Percentiles rank a stretch among this genome's conserved stretches.
phyloP scores from a whole-genome alignment of 345 rosid genomes.

The Populus pruinosa region DNA sequence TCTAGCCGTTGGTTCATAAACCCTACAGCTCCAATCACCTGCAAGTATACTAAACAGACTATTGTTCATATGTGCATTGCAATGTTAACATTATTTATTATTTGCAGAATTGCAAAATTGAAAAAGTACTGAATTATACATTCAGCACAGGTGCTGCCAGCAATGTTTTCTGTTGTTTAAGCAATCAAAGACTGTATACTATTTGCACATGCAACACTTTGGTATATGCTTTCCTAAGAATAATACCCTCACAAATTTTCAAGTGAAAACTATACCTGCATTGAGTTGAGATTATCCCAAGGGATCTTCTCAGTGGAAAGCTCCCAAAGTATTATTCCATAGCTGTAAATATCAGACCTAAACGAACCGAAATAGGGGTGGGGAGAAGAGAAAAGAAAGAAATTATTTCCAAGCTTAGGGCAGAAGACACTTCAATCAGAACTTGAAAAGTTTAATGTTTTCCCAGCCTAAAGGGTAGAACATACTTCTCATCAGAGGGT shows the following conservation, averaged over 20 bases:
- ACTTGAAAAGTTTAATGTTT: slow-evolving; percentile 1
- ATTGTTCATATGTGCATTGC: slow-evolving; percentile 15
- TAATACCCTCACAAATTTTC: background rate
- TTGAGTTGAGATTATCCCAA: slow-evolving; percentile 91
- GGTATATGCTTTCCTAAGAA: background rate
- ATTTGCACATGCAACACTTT: background rate
- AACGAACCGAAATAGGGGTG: slow-evolving; percentile 4
- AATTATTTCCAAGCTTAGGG: background rate
- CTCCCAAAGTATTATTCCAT: slow-evolving; percentile 93
- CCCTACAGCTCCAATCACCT: slow-evolving; percentile 98
- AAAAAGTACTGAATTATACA: background rate
- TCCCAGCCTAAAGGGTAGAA: slow-evolving; percentile 12
- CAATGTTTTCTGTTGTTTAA: background rate
- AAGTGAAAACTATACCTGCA: slow-evolving; percentile 62
- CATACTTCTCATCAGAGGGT: slow-evolving; percentile 92
- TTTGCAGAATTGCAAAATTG: background rate
- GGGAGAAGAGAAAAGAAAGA: background rate
- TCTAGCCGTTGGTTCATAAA: slow-evolving; percentile 94
- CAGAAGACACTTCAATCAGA: background rate
- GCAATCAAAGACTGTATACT: background rate
- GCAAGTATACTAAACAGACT: slow-evolving; percentile 32
- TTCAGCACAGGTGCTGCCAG: background rate
- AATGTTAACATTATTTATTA: background rate
- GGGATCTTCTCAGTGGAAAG: slow-evolving; percentile 93
- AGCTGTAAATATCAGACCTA: slow-evolving; percentile 98